Conservation (phyloP, 768 basidiomycete species). For the Tephrocybe sp. region DNA sequence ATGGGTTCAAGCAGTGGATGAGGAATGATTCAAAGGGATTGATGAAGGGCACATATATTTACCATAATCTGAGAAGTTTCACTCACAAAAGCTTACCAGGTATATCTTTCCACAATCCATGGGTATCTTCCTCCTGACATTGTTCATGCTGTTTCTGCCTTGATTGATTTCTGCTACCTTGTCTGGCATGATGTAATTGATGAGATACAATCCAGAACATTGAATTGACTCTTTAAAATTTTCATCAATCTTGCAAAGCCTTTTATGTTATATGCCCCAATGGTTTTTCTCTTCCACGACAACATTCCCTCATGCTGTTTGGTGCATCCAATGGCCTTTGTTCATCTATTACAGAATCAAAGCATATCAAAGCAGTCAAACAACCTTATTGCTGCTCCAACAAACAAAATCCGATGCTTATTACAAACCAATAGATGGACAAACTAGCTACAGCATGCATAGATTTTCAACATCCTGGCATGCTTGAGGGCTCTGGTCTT, state of each 20-base stretch:
- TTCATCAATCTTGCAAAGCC: not conserved
- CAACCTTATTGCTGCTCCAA: too few species aligned
- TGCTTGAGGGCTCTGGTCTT: too few species aligned
- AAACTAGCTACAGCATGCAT: too few species aligned
- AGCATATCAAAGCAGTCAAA: too few species aligned
- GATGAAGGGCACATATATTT: conserved; percentile 5
- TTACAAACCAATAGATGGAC: too few species aligned
- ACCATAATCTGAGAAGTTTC: not conserved
- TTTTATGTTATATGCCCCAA: not conserved
- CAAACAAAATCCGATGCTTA: too few species aligned
- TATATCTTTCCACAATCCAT: not conserved
- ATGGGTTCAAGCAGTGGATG: conserved; percentile 3
- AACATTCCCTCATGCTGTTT: too few species aligned
- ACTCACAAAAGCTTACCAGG: not conserved
- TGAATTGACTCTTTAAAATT: not conserved
- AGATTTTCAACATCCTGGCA: too few species aligned
- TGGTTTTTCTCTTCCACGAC: too few species aligned
- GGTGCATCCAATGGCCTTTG: too few species aligned
- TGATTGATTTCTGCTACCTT: conserved; percentile 4
- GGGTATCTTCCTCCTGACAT: conserved; percentile 1
- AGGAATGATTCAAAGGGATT: not conserved
- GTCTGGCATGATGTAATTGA: not conserved
- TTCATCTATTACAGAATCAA: too few species aligned
- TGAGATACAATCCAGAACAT: not conserved
- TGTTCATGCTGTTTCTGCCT: not conserved